Evolutionary conservation across 768 basidiomycete species (phyloP).

Genomic region (Mycena rebaudengoi): DNA sequence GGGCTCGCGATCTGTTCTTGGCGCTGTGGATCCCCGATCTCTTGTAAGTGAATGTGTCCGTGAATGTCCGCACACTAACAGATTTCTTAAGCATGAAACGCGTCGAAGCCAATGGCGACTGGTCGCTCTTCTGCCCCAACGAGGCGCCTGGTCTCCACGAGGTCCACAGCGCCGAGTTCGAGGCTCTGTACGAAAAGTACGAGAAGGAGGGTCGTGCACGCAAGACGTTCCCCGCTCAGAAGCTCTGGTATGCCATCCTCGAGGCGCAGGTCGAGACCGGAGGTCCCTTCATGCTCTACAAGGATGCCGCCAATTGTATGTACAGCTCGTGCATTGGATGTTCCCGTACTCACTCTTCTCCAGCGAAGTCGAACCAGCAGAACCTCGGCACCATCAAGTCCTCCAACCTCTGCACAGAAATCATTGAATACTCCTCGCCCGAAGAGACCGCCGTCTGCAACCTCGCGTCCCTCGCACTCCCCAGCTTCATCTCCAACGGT

Average conservation of each 20-base stretch:
- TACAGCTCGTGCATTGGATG: background rate
- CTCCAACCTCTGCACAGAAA: slow-evolving; percentile 87
- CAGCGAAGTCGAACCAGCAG: slow-evolving; percentile 85
- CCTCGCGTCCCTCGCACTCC: slow-evolving; percentile 82
- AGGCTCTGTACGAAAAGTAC: slow-evolving; percentile 84
- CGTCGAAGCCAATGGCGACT: slow-evolving; percentile 87
- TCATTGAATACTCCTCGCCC: slow-evolving; percentile 84
- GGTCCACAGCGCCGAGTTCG: slow-evolving; percentile 90
- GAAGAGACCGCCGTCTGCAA: slow-evolving; percentile 89
- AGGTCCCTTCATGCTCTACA: slow-evolving; percentile 98
- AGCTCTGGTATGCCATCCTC: slow-evolving; percentile 97
- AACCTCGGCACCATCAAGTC: slow-evolving; percentile 89
- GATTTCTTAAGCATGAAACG: slow-evolving; percentile 84
- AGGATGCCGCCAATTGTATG: slow-evolving; percentile 93
- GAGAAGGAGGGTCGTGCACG: slow-evolving; percentile 90
- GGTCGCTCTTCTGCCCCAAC: slow-evolving; percentile 98
- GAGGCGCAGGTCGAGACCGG: slow-evolving; percentile 99
- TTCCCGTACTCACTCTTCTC: background rate
- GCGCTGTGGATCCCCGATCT: slow-evolving; percentile 98
- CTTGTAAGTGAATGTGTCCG: slow-evolving; percentile 66
- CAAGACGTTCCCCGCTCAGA: slow-evolving; percentile 91
- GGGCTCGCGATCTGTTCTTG: slow-evolving; percentile 97
- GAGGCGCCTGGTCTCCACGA: slow-evolving; percentile 93
- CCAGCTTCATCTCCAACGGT: slow-evolving; percentile 71
- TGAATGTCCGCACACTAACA: background rate